phyloP scores from a whole-genome alignment of 2,329 filamentous ascomycete genomes.

The Scopulariopsis brevicaulis region DNA sequence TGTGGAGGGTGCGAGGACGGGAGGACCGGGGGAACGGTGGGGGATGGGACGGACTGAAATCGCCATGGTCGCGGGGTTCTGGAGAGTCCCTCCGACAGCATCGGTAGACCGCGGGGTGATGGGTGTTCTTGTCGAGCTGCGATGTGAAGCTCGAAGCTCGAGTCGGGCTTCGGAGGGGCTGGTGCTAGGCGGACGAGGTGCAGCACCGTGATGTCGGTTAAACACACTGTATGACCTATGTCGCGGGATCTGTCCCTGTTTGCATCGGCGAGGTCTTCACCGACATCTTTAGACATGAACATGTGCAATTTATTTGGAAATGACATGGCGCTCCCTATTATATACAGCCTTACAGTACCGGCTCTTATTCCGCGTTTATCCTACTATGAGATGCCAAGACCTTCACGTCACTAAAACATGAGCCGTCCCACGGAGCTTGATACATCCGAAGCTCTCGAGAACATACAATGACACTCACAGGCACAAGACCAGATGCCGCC shows the following conservation, averaged over 20 bases:
- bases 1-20: neutral
- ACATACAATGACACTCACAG: neutral
- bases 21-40: neutral
- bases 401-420: neutral
- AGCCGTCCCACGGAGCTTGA: neutral
- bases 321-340: no score
- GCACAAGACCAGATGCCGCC: neutral
- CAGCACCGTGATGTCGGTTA: neutral
- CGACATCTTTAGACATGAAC: neutral
- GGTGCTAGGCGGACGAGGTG: neutral
- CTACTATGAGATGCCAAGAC: no score
- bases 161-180: neutral
- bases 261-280: neutral
- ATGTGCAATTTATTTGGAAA: no score
- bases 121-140: neutral
- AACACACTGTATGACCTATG: neutral
- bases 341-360: no score
- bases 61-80: neutral
- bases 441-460: neutral
- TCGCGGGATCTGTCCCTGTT: neutral
- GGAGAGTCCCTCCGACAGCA: neutral
- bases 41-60: neutral
- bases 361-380: no score
- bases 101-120: neutral
- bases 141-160: neutral